Evolutionary conservation across 2,329 filamentous ascomycete genomes (phyloP).

Genomic region (Fusarium albidum): DNA sequence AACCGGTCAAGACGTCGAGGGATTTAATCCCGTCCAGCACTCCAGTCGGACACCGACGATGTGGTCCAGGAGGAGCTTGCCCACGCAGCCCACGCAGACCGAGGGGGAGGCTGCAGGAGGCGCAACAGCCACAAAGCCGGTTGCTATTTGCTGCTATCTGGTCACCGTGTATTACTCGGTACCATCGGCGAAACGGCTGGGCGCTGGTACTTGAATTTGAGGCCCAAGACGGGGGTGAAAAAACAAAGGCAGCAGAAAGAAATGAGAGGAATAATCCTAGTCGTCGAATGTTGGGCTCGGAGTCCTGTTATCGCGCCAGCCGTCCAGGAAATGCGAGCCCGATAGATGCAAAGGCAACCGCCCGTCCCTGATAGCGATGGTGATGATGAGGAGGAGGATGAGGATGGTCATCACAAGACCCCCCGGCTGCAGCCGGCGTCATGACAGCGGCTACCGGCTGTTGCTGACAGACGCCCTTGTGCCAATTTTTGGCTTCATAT

Average conservation of each 20-base stretch:
- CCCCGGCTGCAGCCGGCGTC: slow-evolving; percentile 27
- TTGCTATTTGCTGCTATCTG: slow-evolving; percentile 14
- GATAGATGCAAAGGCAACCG: slow-evolving; percentile 30
- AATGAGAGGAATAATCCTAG: slow-evolving; percentile 9
- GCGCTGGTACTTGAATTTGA: slow-evolving; percentile 22
- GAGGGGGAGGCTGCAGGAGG: slow-evolving; percentile 31
- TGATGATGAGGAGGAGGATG: slow-evolving; percentile 36
- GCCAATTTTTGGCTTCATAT: slow-evolving; percentile 8
- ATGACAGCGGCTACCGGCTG: slow-evolving; percentile 30
- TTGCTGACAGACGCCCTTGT: slow-evolving; percentile 14
- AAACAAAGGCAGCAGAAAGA: slow-evolving; percentile 1
- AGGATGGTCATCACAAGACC: slow-evolving; percentile 35
- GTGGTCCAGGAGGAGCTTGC: slow-evolving; percentile 29
- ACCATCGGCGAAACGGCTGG: slow-evolving; percentile 10
- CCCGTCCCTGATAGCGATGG: slow-evolving; percentile 23
- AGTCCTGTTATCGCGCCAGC: slow-evolving; percentile 2
- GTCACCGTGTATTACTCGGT: slow-evolving; percentile 19
- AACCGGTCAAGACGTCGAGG: slow-evolving; percentile 35
- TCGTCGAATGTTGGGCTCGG: slow-evolving; percentile 20
- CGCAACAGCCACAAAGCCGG: slow-evolving; percentile 20
- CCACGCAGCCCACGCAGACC: slow-evolving; percentile 32
- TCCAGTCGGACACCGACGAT: slow-evolving; percentile 28
- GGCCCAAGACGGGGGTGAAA: slow-evolving; percentile 26
- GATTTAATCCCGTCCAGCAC: slow-evolving; percentile 15
- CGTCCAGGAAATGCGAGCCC: slow-evolving; percentile 16